These are phyloP conservation scores for Cladosporium halotolerans DNA, from an alignment of 2,329 filamentous ascomycete species.

Conservation along the genomic window DNA sequence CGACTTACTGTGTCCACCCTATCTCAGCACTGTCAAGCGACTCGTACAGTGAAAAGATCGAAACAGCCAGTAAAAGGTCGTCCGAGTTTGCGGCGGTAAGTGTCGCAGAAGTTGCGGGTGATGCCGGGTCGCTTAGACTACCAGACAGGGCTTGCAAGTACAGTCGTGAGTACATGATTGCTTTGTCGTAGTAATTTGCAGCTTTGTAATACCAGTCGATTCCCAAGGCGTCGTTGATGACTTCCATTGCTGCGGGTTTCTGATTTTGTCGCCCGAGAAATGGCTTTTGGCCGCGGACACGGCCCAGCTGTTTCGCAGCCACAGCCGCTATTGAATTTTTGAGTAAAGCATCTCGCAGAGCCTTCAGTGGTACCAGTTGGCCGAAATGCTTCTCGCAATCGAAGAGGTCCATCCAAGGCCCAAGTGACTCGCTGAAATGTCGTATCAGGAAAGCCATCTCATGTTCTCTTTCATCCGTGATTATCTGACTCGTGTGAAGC, in stretches of 20 bases:
- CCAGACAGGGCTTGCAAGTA: conserved; percentile 37
- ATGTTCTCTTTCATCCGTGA: conserved; percentile 40
- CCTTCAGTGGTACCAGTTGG: conserved; percentile 53
- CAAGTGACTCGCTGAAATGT: conserved; percentile 55
- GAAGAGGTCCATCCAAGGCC: conserved; percentile 54
- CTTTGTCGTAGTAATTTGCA: conserved; percentile 53
- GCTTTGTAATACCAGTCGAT: conserved; percentile 56
- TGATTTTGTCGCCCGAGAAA: conserved; percentile 43
- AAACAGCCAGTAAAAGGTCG: conserved; percentile 57
- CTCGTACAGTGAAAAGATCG: conserved; percentile 61
- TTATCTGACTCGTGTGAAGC: conserved; percentile 27
- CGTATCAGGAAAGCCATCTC: conserved; percentile 55
- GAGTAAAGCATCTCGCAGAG: conserved; percentile 44
- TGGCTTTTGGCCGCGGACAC: conserved; percentile 48
- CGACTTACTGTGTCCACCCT: conserved; percentile 44
- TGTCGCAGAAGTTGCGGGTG: conserved; percentile 19
- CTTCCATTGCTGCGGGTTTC: conserved; percentile 47
- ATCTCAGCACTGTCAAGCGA: conserved; percentile 57
- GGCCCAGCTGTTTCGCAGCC: conserved; percentile 55
- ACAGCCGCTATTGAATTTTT: conserved; percentile 55
- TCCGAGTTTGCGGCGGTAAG: conserved; percentile 41
- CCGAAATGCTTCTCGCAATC: conserved; percentile 55
- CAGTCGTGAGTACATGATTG: conserved; percentile 39
- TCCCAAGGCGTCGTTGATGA: conserved; percentile 41
- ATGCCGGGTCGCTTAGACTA: conserved; percentile 19